Evolutionary conservation across 2,329 filamentous ascomycete genomes (phyloP).

Genomic region (Diplodia sapinea): DNA sequence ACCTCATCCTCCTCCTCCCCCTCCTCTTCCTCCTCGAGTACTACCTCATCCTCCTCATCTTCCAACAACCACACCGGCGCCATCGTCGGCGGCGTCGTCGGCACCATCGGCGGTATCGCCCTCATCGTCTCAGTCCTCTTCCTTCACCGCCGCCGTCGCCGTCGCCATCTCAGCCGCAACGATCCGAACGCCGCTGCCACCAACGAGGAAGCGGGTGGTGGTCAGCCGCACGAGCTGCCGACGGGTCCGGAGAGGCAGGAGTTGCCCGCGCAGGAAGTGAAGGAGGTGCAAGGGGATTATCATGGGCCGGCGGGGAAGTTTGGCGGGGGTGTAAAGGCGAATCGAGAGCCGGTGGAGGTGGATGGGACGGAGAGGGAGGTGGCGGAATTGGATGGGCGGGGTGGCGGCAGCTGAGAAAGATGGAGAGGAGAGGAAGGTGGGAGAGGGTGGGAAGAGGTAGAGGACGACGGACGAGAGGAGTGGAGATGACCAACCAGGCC

Average conservation of each 20-base stretch:
- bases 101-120: neutral
- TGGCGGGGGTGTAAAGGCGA: neutral
- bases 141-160: neutral
- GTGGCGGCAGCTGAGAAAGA: neutral
- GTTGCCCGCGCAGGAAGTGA: neutral
- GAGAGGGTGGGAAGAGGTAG: neutral
- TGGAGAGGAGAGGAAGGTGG: neutral
- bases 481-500: too few species aligned
- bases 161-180: neutral
- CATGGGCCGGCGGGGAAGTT: neutral
- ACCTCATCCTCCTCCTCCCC: neutral
- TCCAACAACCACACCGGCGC: neutral
- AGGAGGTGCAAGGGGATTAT: conserved; percentile 1
- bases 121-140: neutral
- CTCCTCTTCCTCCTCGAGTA: neutral
- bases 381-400: neutral
- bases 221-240: neutral
- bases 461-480: too few species aligned
- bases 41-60: neutral
- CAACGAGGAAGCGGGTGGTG: neutral
- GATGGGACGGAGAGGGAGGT: neutral
- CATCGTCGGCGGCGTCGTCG: conserved; percentile 5
- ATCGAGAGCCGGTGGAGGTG: neutral
- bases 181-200: too few species aligned
- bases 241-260: neutral